Percentiles rank a stretch among this genome's conserved stretches.
These are phyloP conservation scores for Dactylis glomerata DNA, from an alignment of 176 grass and related monocot species.

Conservation along the genomic window DNA sequence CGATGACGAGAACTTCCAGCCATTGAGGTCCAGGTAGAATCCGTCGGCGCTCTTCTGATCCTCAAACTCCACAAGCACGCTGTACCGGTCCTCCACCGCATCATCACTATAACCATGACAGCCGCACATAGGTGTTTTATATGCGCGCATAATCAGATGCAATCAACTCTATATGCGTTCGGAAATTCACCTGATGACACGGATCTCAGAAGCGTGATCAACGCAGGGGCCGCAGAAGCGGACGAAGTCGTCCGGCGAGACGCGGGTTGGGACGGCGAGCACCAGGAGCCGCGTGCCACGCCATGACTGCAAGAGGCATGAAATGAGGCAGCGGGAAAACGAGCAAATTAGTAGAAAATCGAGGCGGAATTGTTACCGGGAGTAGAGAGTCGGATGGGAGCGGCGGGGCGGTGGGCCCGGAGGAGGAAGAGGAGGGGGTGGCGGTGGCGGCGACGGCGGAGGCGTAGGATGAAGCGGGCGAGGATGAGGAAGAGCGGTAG, in stretches of 20 bases:
- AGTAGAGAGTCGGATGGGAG: conserved; percentile 53
- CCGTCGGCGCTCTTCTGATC: conserved; percentile 78
- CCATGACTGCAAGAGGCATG: conserved; percentile 31
- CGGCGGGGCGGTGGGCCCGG: conserved; percentile 1
- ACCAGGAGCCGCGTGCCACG: conserved; percentile 66
- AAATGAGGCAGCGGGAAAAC: background rate
- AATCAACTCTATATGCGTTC: background rate
- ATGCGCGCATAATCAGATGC: background rate
- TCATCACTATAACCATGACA: conserved; percentile 30
- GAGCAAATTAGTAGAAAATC: background rate
- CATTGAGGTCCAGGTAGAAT: conserved; percentile 88
- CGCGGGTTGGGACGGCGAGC: conserved; percentile 61
- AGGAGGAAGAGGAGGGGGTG: conserved; percentile 42
- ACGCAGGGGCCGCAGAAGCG: conserved; percentile 76
- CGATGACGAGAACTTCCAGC: conserved; percentile 83
- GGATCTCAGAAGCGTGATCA: conserved; percentile 51
- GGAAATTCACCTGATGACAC: conserved; percentile 61
- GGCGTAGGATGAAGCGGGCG: conserved; percentile 39
- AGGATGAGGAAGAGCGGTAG: conserved; percentile 49
- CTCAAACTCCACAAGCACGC: conserved; percentile 85
- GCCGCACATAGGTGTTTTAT: background rate
- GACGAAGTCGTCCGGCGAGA: conserved; percentile 80
- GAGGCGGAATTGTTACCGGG: conserved; percentile 33
- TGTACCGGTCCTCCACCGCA: conserved; percentile 81
- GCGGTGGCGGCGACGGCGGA: conserved; percentile 47